Percentiles rank a stretch among this genome's conserved stretches.
Evolutionary conservation across 352 stramenopile species (phyloP).

Genomic region (Phytopythium vexans): DNA sequence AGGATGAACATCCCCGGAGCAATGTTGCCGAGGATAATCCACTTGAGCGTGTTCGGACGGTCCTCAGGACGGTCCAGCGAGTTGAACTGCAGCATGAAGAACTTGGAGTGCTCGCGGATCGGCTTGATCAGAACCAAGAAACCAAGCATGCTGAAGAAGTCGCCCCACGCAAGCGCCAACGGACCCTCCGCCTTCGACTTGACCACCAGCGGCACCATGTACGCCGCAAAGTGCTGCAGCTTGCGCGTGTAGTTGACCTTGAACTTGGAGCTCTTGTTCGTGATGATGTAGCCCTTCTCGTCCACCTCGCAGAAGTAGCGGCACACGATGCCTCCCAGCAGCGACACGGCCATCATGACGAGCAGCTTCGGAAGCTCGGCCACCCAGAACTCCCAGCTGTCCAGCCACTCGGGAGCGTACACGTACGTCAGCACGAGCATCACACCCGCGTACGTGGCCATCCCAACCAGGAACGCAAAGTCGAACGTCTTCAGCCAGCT

Average conservation of each 20-base stretch:
- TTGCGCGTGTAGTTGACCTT: constrained; percentile 89
- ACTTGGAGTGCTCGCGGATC: constrained; percentile 69
- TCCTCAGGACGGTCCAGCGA: constrained; percentile 82
- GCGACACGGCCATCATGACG: constrained; percentile 63
- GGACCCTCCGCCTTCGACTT: constrained; percentile 57
- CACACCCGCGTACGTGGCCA: constrained; percentile 41
- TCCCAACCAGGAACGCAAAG: constrained; percentile 60
- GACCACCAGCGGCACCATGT: constrained; percentile 76
- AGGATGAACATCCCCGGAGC: constrained; percentile 65
- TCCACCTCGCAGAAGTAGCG: constrained; percentile 83
- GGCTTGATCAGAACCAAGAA: constrained; percentile 85
- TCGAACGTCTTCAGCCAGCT: constrained; percentile 56
- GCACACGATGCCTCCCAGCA: constrained; percentile 73
- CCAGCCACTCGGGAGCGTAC: constrained; percentile 45
- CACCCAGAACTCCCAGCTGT: constrained; percentile 53
- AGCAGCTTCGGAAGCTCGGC: constrained; percentile 49
- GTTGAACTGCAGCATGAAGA: constrained; percentile 90
- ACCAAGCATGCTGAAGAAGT: constrained; percentile 78
- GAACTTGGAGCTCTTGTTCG: constrained; percentile 73
- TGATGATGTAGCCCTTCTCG: constrained; percentile 83
- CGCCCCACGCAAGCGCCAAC: constrained; percentile 70
- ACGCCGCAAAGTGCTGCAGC: constrained; percentile 72
- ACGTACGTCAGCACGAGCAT: constrained; percentile 50
- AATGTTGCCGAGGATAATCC: constrained; percentile 72
- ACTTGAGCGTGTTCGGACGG: constrained; percentile 71